Base-by-base conservation (phyloP, 1,284 basidiomycete species). In the Cystobasidium sp. region DNA sequence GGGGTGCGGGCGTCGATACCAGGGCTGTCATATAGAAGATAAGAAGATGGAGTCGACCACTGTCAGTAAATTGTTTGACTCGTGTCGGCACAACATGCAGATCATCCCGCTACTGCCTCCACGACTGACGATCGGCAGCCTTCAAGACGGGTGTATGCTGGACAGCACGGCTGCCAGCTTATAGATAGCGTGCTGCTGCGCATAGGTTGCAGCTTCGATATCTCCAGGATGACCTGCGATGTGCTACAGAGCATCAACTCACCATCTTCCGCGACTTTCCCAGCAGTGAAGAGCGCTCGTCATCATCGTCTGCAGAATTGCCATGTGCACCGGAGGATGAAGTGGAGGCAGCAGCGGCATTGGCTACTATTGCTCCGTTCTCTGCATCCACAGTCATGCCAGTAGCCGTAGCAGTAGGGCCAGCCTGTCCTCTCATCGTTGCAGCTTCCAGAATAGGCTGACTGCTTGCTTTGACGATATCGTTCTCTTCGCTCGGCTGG, bases 1-100 rank as follows among this genome's bases (percentile, higher is more conserved):
- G 14, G 70, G 62, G 20, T 59, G 52, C 14, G 70, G 52, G 10
- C 62, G 63, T 8, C 58, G 56, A n/a, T 73, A 73, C 70, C 70
- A 73, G 41, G 70, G 70, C 70, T 73, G 55, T 1, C 37, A n/a
- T 22, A 5, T 7, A 20, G 9, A 18, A 22, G 16, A 47, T 3
- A 51, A 31, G 49, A 22, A 41, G 20, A 55, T 12, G 53, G 64
- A 2, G 16, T 24, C 2, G 7, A 20, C 41, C 18, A 10, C 5
- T 52, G 47, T 47, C 43, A 63, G 31, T 49, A 20, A 18, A 9
- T 1, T 41, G 18, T 14, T 56, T 31, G 3, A 14, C 24, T 56
- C 37, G 55, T 1, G 8, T 7, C 20, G 6, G 10, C 18, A 56
- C 39, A 18, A 7, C 9, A 56, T 37, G 24, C 46, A 49, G 46